Conservation (phyloP, 345 rosid genomes). For the Reutealis trisperma region DNA sequence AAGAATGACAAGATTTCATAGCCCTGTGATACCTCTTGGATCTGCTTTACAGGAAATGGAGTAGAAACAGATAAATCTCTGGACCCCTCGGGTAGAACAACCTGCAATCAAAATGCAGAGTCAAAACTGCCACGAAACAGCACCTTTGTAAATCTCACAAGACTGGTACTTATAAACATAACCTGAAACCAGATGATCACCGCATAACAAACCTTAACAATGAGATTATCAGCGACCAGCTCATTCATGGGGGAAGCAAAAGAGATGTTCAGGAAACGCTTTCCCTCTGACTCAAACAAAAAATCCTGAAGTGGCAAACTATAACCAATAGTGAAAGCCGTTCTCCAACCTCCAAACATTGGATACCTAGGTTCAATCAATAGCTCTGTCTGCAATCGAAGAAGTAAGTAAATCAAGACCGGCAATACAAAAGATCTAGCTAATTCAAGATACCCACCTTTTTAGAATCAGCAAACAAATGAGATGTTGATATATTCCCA, state of each 20-base stretch:
- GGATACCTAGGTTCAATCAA: slow-evolving; percentile 94
- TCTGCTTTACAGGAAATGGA: slow-evolving; percentile 72
- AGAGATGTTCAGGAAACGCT: slow-evolving; percentile 67
- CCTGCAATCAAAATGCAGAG: slow-evolving; percentile 43
- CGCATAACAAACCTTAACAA: slow-evolving; percentile 52
- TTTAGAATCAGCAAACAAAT: slow-evolving; percentile 69
- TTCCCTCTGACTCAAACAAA: slow-evolving; percentile 73
- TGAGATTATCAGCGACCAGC: slow-evolving; percentile 68
- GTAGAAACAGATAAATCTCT: slow-evolving; percentile 59
- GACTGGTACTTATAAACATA: background rate
- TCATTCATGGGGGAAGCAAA: slow-evolving; percentile 78
- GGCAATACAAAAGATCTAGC: background rate
- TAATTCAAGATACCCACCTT: slow-evolving; percentile 52
- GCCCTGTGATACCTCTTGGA: slow-evolving; percentile 64
- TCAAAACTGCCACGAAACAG: slow-evolving; percentile 19
- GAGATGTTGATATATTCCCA: slow-evolving; percentile 99
- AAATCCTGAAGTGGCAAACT: slow-evolving; percentile 87
- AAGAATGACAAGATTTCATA: background rate
- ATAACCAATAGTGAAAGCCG: slow-evolving; percentile 92
- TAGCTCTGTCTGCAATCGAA: slow-evolving; percentile 73
- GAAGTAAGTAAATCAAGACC: slow-evolving; percentile 22
- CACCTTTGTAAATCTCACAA: background rate
- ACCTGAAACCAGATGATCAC: background rate
- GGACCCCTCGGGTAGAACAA: slow-evolving; percentile 93
- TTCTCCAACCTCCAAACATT: slow-evolving; percentile 95